These are phyloP conservation scores for Cokeromyces recurvatus DNA, from an alignment of 371 early-diverging fungal species.

Conservation along the genomic window DNA sequence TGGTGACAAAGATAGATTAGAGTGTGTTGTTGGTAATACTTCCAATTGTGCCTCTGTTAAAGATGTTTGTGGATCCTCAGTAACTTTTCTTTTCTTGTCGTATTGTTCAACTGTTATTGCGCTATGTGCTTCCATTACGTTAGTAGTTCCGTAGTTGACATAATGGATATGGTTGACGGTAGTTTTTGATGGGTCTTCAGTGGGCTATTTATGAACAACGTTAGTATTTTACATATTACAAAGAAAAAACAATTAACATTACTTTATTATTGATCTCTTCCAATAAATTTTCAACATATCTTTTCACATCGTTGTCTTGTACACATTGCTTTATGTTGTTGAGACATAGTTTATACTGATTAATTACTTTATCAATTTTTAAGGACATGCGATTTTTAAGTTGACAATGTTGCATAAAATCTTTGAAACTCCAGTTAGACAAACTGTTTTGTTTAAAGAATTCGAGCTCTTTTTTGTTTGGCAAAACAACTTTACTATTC, in stretches of 20 bases:
- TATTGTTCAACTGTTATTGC: constrained; percentile 10
- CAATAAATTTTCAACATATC: constrained; percentile 8
- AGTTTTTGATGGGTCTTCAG: constrained; percentile 4
- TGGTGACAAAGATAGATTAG: not conserved
- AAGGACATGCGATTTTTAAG: constrained; percentile 11
- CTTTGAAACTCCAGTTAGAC: constrained; percentile 9
- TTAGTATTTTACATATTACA: constrained; percentile 14
- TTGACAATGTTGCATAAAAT: constrained; percentile 13
- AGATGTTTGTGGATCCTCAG: constrained; percentile 9
- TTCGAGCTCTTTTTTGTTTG: constrained; percentile 13
- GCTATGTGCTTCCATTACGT: constrained; percentile 8
- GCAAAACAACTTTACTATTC: constrained; percentile 8
- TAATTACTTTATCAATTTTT: constrained; percentile 10
- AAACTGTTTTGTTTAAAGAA: constrained; percentile 11
- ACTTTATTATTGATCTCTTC: constrained; percentile 10
- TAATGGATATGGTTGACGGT: constrained; percentile 5
- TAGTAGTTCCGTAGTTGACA: constrained; percentile 14
- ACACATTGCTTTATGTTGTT: constrained; percentile 8
- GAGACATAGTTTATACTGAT: constrained; percentile 12
- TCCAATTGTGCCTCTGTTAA: constrained; percentile 9
- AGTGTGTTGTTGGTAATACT: constrained; percentile 12
- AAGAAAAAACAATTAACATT: constrained; percentile 6
- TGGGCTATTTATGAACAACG: constrained; percentile 13
- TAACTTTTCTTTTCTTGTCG: constrained; percentile 13
- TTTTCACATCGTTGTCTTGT: constrained; percentile 10